Evolutionary conservation across 176 grass and related monocot species (phyloP).

Genomic region (Lolium rigidum): DNA sequence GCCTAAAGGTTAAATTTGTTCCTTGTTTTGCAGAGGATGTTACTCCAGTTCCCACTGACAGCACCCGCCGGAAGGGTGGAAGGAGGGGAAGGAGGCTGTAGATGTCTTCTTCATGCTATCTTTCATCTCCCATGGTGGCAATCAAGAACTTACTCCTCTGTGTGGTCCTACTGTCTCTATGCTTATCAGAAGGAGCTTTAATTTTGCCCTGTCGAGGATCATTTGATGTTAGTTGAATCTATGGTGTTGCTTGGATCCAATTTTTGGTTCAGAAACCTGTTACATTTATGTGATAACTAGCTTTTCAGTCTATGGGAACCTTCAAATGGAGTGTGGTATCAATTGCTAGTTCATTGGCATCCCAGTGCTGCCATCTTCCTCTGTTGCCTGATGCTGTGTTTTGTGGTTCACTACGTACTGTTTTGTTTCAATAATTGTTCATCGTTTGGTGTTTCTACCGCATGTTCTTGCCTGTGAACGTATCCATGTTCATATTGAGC

Average conservation of each 20-base stretch:
- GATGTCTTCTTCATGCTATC: conserved; percentile 5
- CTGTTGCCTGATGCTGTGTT: too few species aligned
- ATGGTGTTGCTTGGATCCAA: conserved; percentile 39
- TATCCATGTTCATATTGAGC: too few species aligned
- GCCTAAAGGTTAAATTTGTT: background rate
- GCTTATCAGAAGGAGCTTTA: conserved; percentile 40
- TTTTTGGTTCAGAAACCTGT: conserved; percentile 35
- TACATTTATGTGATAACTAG: conserved; percentile 30
- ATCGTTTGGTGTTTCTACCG: too few species aligned
- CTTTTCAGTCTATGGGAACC: background rate
- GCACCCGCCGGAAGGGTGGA: conserved; percentile 85
- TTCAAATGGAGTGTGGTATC: background rate
- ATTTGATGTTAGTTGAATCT: conserved; percentile 31
- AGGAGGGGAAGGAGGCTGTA: conserved; percentile 87
- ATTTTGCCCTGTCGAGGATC: conserved; percentile 50
- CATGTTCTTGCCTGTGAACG: too few species aligned
- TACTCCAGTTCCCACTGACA: conserved; percentile 82
- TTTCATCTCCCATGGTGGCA: background rate
- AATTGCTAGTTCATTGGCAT: background rate
- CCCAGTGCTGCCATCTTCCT: accelerated
- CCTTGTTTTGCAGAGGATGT: conserved; percentile 66
- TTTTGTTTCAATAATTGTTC: too few species aligned
- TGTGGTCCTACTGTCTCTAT: conserved; percentile 22
- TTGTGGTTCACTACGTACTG: too few species aligned
- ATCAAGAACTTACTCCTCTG: conserved; percentile 26